phyloP scores from a whole-genome alignment of 257 asterid species.

The Apocynum venetum region DNA sequence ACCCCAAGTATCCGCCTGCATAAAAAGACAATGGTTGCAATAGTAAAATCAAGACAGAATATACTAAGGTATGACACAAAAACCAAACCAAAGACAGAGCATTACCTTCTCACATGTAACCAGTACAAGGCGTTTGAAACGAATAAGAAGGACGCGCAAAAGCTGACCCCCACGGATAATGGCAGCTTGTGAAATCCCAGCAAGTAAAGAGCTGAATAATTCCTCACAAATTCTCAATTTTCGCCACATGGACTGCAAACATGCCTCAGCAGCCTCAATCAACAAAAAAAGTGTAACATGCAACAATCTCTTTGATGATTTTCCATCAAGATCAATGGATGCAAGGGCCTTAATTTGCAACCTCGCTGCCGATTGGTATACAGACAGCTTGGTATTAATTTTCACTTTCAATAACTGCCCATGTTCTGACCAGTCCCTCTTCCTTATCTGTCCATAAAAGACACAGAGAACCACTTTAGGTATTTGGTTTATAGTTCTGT shows the following conservation, averaged over 20 bases:
- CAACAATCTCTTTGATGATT: constrained; percentile 84
- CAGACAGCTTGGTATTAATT: constrained; percentile 75
- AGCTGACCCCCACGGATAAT: constrained; percentile 85
- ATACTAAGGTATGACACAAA: constrained; percentile 11
- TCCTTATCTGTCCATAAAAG: constrained; percentile 61
- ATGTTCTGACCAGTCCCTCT: constrained; percentile 91
- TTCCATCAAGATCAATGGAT: constrained; percentile 76
- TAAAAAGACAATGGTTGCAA: constrained; percentile 14
- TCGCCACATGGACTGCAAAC: constrained; percentile 80
- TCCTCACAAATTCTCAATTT: constrained; percentile 93
- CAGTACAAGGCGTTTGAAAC: constrained; percentile 81
- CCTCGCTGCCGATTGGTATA: constrained; percentile 75
- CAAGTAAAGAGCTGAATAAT: constrained; percentile 77
- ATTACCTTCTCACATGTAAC: constrained; percentile 86
- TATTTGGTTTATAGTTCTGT: constrained; percentile 15
- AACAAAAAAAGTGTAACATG: constrained; percentile 83
- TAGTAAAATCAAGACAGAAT: constrained; percentile 5
- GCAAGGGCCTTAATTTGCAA: constrained; percentile 73
- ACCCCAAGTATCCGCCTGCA: constrained; percentile 80
- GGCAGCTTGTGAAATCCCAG: constrained; percentile 91
- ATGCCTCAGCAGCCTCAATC: constrained; percentile 86
- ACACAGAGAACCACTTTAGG: constrained; percentile 22
- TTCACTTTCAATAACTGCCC: constrained; percentile 82
- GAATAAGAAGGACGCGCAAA: constrained; percentile 81
- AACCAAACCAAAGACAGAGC: constrained; percentile 20